These are phyloP conservation scores for Heritiera fomes DNA, from an alignment of 345 rosid genomes.

Conservation along the genomic window DNA sequence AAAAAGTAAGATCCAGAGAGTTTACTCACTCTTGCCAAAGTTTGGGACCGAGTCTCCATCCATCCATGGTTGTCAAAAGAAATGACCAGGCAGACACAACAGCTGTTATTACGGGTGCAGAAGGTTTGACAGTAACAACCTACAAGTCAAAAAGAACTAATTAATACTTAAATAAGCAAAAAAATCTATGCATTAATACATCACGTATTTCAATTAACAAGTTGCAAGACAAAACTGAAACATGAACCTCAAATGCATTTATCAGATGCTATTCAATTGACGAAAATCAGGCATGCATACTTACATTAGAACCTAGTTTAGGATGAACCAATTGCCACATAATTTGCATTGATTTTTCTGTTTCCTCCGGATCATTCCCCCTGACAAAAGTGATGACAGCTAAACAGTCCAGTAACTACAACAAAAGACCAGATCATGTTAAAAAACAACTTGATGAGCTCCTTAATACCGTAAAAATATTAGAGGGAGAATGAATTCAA, in stretches of 20 bases:
- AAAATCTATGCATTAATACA: not conserved
- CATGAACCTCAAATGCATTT: not conserved
- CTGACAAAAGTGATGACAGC: slow-evolving; percentile 84
- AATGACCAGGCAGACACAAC: slow-evolving; percentile 91
- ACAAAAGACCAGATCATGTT: not conserved
- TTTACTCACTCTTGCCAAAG: slow-evolving; percentile 74
- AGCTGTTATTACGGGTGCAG: slow-evolving; percentile 57
- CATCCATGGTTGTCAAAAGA: slow-evolving; percentile 69
- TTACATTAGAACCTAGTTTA: slow-evolving; percentile 78
- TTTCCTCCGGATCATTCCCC: slow-evolving; percentile 62
- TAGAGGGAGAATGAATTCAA: not conserved
- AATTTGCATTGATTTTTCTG: slow-evolving; percentile 77
- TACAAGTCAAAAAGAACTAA: slow-evolving; percentile 23
- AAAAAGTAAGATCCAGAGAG: not conserved
- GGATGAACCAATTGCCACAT: slow-evolving; percentile 92
- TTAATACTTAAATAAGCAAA: slow-evolving; percentile 7
- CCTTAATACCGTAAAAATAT: not conserved
- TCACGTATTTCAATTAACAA: not conserved
- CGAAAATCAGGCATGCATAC: slow-evolving; percentile 23
- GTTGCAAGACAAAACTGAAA: not conserved
- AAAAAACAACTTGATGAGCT: not conserved
- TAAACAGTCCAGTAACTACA: slow-evolving; percentile 76
- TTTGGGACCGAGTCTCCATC: slow-evolving; percentile 58
- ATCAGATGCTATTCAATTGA: not conserved
- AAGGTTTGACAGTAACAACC: slow-evolving; percentile 68